Evolutionary conservation across 805 yeast species (phyloP), one percentile per base, ranked within the genome.

Genomic region (Zygosaccharomyces kombuchaensis): DNA sequence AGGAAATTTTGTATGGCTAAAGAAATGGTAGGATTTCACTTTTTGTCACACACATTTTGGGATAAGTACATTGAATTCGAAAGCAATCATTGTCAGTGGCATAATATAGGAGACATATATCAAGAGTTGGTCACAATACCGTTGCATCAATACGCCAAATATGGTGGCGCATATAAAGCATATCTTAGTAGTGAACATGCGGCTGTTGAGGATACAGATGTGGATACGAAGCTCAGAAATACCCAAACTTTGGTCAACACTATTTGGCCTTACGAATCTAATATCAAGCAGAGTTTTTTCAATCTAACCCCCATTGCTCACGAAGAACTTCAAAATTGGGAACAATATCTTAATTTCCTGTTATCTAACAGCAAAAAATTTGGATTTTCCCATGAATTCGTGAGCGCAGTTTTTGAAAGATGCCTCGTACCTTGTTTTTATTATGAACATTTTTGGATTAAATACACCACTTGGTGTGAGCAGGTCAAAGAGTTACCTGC

Each of bases 101-200:
- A 56, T 21, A 73, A 69, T 30, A 62, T 75, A 3, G 56, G 70
- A 2, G 61, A 63, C 2, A 56, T 79, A 1, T 73, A 82, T 46
- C 55, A 73, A 23, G 67, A 68, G 47, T 65, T 81, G 37, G 63
- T 80, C 32, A 59, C 60, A 34, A 69, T 86, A 2, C 98, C 98
- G 0, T 65, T 91, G 36, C 91, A 91, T 64, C 95, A 89, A 57
- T 90, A 88, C 62, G 83, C 96, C 0, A 80, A 77, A 52, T 91
- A 83, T 62, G 85, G 78, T 57, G 80, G 68, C 59, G 72, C 57
- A 65, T 79, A 58, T 56, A 68, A 48, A 69, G 70, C 51, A 51
- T 70, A 49, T 58, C 47, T 60, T 37, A 51, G 43, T n/a, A 39
- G 44, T 25, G 39, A 27, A 5, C 30, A 45, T 4, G 47, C 42